These are phyloP conservation scores for Citrus medica DNA, from an alignment of 345 rosid genomes.

Conservation along the genomic window DNA sequence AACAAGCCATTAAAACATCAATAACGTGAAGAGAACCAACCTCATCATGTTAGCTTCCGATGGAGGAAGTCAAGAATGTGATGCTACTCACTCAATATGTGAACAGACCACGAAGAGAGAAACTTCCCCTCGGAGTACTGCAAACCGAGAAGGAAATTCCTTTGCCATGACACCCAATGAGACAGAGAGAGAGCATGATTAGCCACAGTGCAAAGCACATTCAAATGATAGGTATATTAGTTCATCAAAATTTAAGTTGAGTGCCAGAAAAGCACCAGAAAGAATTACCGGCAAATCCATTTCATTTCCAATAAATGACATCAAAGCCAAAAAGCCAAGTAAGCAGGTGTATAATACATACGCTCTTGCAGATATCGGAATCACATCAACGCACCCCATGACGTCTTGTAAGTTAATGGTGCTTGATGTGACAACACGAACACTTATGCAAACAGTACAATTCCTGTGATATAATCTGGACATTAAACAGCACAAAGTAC, in stretches of 20 bases:
- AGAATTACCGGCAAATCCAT: background rate
- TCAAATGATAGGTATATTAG: background rate
- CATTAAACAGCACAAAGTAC: conserved; percentile 12
- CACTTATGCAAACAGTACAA: background rate
- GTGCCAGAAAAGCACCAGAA: background rate
- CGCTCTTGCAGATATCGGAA: background rate
- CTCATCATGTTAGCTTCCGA: background rate
- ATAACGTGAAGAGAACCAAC: background rate
- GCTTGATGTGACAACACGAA: background rate
- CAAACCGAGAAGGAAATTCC: background rate
- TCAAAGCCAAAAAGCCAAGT: background rate
- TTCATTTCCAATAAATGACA: background rate
- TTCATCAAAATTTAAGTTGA: too few relatives aligned
- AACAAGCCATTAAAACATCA: background rate
- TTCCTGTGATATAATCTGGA: conserved; percentile 2
- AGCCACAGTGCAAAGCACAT: background rate
- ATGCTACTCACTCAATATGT: background rate
- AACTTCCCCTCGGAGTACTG: background rate
- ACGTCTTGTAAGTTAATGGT: background rate
- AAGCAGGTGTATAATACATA: background rate
- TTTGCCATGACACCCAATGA: background rate
- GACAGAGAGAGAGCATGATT: background rate
- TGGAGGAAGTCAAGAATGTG: background rate
- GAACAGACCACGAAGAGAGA: background rate
- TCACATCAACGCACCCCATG: background rate